These are phyloP conservation scores for Alternaria sp. DNA, from an alignment of 2,329 filamentous ascomycete species.

Conservation along the genomic window DNA sequence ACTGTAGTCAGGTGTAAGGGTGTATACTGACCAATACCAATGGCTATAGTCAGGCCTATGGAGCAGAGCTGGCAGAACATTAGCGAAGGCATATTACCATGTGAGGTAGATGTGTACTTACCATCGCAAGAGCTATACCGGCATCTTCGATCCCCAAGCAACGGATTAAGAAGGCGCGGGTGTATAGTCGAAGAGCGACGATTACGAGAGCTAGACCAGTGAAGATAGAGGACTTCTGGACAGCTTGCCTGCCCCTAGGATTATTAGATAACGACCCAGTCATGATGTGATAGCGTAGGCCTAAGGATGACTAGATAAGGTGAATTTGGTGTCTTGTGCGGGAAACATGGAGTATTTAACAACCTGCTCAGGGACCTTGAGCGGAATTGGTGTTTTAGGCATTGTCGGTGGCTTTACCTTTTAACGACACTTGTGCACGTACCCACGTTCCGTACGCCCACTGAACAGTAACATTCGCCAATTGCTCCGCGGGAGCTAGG, in stretches of 20 bases:
- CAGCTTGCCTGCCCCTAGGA: conserved; percentile 35
- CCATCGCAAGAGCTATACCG: conserved; percentile 39
- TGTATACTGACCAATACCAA: conserved; percentile 39
- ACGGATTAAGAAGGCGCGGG: conserved; percentile 43
- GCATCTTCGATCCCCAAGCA: conserved; percentile 42
- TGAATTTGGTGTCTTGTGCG: conserved; percentile 7
- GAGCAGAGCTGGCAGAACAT: conserved; percentile 25
- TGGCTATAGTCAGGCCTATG: conserved; percentile 40
- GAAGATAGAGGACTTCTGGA: conserved; percentile 37
- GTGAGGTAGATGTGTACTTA: conserved; percentile 12
- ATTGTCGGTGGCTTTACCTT: conserved; percentile 11
- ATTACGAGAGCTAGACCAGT: conserved; percentile 35
- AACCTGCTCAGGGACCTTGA: conserved; percentile 6
- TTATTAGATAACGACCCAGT: conserved; percentile 23
- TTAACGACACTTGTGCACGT: conserved; percentile 12
- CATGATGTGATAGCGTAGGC: conserved; percentile 15
- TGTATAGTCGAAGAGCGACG: conserved; percentile 42
- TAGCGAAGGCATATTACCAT: not conserved
- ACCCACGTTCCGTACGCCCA: conserved; percentile 14
- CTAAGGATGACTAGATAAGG: conserved; percentile 6
- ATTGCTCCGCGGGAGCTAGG: conserved; percentile 9
- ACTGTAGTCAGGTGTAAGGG: no score
- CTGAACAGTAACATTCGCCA: conserved; percentile 12
- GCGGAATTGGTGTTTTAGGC: conserved; percentile 9
- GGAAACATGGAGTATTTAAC: conserved; percentile 15